A percentile compares a stretch with the other conserved stretches of the same genome.
phyloP scores from a whole-genome alignment of 768 basidiomycete species.

The Phaffia tasmanica region DNA sequence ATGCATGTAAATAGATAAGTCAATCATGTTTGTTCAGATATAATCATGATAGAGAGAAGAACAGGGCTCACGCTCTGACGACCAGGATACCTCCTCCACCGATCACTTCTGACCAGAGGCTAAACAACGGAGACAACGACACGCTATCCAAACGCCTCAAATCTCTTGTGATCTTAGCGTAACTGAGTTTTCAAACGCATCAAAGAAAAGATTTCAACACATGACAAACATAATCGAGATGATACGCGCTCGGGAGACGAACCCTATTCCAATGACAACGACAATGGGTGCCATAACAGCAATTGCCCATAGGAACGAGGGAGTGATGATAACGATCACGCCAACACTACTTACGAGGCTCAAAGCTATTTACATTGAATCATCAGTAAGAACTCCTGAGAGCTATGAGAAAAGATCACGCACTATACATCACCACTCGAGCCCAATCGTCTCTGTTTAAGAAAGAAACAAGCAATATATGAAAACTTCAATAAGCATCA shows the following conservation, averaged over 20 bases:
- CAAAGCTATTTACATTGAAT: too few relatives aligned
- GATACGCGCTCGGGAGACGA: not conserved
- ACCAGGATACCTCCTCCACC: conserved; percentile 42
- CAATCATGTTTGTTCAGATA: too few relatives aligned
- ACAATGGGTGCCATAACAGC: conserved; percentile 38
- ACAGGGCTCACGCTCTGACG: conserved; percentile 76
- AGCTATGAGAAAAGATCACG: not conserved
- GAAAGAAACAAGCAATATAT: too few relatives aligned
- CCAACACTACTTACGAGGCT: too few relatives aligned
- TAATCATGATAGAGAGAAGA: conserved; percentile 68
- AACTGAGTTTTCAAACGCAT: conserved; percentile 17
- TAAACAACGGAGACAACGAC: conserved; percentile 47
- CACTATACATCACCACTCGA: conserved; percentile 9
- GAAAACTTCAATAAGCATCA: not conserved
- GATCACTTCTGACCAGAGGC: conserved; percentile 49
- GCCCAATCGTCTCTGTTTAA: conserved; percentile 21
- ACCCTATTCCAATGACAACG: conserved; percentile 22
- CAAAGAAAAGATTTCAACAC: too few relatives aligned
- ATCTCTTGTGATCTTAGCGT: conserved; percentile 37
- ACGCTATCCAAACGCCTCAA: conserved; percentile 42
- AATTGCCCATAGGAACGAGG: conserved; percentile 1
- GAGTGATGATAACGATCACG: not conserved
- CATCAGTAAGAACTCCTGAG: not conserved
- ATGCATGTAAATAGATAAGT: not conserved
- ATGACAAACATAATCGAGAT: not conserved